These are phyloP conservation scores for Syncephalis fuscata DNA, from an alignment of 371 early-diverging fungal genomes.

Conservation along the genomic window DNA sequence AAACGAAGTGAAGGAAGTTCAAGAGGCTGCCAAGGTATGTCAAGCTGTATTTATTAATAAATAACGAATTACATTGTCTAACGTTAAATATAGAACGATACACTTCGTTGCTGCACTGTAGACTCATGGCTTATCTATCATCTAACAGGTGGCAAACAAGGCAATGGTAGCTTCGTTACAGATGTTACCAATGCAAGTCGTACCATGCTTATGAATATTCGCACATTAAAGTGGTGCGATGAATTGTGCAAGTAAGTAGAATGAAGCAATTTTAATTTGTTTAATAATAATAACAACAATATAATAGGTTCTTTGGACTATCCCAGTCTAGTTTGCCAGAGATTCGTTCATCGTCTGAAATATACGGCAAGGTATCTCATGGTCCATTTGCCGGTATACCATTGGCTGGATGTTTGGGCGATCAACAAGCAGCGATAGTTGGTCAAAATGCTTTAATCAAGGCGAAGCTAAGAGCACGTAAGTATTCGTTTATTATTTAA, in stretches of 20 bases:
- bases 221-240: conserved; percentile 65
- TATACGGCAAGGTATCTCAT: conserved; percentile 40
- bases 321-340: conserved; percentile 45
- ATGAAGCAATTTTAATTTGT: too few relatives aligned
- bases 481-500: too few relatives aligned
- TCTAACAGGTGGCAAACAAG: conserved; percentile 52
- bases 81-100: conserved; percentile 24
- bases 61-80: not conserved
- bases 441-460: conserved; percentile 80
- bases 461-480: conserved; percentile 89
- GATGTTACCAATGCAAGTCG: conserved; percentile 94
- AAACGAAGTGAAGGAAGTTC: conserved; percentile 55
- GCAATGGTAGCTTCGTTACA: conserved; percentile 55
- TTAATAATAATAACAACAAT: conserved; percentile 1
- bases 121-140: conserved; percentile 90
- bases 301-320: conserved; percentile 44
- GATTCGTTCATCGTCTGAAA: conserved; percentile 69
- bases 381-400: conserved; percentile 51
- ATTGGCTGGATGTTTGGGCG: conserved; percentile 77
- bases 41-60: not conserved
- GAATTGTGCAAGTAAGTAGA: conserved; percentile 43
- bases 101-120: conserved; percentile 72
- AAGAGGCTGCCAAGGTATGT: conserved; percentile 29
- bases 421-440: conserved; percentile 94
- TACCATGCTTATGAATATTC: conserved; percentile 86